Evolutionary conservation across 2,329 filamentous ascomycete species (phyloP).

Genomic region (Corynespora cassiicola): DNA sequence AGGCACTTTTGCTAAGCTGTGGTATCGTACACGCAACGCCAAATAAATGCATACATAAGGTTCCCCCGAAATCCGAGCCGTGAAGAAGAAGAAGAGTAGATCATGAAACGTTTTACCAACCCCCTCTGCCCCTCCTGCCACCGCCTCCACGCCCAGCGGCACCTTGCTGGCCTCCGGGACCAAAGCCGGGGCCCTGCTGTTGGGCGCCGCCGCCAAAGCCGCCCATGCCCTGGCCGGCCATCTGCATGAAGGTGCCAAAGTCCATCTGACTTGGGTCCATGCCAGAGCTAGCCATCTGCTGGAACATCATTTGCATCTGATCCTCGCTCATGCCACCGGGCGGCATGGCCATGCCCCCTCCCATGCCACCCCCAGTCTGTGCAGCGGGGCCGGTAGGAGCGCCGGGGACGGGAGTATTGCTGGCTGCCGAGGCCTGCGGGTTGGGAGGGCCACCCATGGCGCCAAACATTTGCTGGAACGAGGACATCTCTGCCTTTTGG

Average conservation of each 20-base stretch:
- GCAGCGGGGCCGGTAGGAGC: conserved; percentile 38
- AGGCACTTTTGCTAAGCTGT: too few species aligned
- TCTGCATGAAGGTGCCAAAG: conserved; percentile 42
- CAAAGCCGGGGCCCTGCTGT: too few species aligned
- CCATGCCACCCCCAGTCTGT: conserved; percentile 14
- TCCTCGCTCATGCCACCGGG: conserved; percentile 54
- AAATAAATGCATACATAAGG: conserved; percentile 11
- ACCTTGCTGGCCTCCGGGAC: conserved; percentile 23
- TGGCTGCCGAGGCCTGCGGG: conserved; percentile 24
- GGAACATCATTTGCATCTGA: conserved; percentile 67
- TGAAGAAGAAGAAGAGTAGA: conserved; percentile 1
- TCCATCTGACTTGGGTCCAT: conserved; percentile 43
- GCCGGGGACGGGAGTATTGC: conserved; percentile 19
- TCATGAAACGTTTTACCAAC: conserved; percentile 16
- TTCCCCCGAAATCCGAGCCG: too few species aligned
- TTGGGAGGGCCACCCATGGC: conserved; percentile 34
- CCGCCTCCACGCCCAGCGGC: conserved; percentile 35
- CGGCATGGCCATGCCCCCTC: conserved; percentile 32
- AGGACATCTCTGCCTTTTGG: conserved; percentile 74
- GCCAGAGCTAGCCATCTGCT: conserved; percentile 59
- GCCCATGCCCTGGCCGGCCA: conserved; percentile 38
- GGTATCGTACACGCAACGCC: conserved; percentile 30
- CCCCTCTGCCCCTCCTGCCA: conserved; percentile 30
- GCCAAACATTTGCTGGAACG: conserved; percentile 66
- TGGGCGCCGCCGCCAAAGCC: conserved; percentile 25